A percentile compares a stretch with the other conserved stretches of the same genome.
phyloP scores from a whole-genome alignment of 2,329 filamentous ascomycete species.

The Calonectria montana region DNA sequence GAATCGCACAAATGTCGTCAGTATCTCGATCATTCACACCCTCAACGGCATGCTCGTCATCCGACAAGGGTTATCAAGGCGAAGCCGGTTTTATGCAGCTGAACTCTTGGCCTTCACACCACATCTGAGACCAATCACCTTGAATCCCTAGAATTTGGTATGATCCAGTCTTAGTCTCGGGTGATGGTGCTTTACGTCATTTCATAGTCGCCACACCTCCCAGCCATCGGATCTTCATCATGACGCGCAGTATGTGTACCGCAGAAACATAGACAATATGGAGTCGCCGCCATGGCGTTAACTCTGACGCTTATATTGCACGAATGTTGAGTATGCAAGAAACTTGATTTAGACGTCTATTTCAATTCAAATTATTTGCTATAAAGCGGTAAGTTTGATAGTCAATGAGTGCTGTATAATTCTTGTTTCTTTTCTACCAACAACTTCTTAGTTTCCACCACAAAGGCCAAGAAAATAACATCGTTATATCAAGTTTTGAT shows the following conservation, averaged over 20 bases:
- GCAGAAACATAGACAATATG: constrained; percentile 34
- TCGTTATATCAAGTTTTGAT: background rate
- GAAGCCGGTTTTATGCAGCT: constrained; percentile 24
- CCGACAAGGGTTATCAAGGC: background rate
- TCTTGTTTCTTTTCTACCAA: background rate
- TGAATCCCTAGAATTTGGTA: background rate
- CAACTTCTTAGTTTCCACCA: constrained; percentile 16
- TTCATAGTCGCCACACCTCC: constrained; percentile 36
- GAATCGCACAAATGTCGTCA: constrained; percentile 13
- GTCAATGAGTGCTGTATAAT: background rate
- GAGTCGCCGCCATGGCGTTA: constrained; percentile 29
- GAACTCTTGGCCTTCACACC: background rate
- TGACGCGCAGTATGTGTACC: constrained; percentile 39
- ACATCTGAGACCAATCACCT: background rate
- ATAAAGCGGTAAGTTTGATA: background rate
- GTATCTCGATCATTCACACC: constrained; percentile 5
- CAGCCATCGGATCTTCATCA: constrained; percentile 34
- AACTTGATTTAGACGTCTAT: constrained; percentile 39
- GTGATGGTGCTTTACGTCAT: constrained; percentile 38
- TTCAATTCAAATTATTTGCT: background rate
- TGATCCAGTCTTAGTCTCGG: background rate
- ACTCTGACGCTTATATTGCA: constrained; percentile 40
- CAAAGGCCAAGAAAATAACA: background rate
- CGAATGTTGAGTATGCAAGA: constrained; percentile 14
- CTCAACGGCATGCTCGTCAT: background rate